Evolutionary conservation across 2,329 filamentous ascomycete genomes (phyloP), one percentile per base, ranked within the genome.

Genomic region (Monilinia fructigena): DNA sequence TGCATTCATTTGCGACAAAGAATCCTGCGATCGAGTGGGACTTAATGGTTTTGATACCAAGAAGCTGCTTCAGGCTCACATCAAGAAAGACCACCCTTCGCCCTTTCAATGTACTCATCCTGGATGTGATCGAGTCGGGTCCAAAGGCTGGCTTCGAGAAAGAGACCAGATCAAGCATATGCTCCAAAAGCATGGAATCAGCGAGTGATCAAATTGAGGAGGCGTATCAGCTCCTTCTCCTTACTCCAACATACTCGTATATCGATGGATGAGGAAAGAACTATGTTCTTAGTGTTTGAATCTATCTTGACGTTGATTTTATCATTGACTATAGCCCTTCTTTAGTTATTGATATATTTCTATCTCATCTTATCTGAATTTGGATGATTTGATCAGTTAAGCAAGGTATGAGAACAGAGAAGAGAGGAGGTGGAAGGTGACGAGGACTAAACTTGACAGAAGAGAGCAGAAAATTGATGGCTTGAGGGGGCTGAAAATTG

Each of bases 161-260:
- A 40, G 14, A 8, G 70, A 69, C 28, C 69, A 68, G 68, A 28
- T 63, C 23, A 72, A 69, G 66, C 70, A 72, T 42, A 63, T 69
- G 53, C 31, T 56, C 2, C 42, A 56, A 4, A 56, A 56, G 16
- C 55, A 56, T 6, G 55, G 38, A 7, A 42, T 56, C 14, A 56
- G 55, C 20, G 16, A 4, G 4, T 45, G 23, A 31, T 28, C 23
- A 8, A 5, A 42, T 20, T 5, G 38, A n/a, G 23, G 14, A 12
- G 1, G 16, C 2, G 23, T 2, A 7, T 28, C 16, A 8, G 10
- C 8, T 28, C 20, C 11, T 20, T 28, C 4, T 4, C 12, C 10
- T 26, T 14, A 28, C 3, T 14, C 2, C 11, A 28, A 12, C 0
- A 45, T 11, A 31, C 40, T 45, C 16, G 16, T 4, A 12, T 42